phyloP scores from a whole-genome alignment of 2,329 filamentous ascomycete genomes.

The Aspergillus aculeatinus region DNA sequence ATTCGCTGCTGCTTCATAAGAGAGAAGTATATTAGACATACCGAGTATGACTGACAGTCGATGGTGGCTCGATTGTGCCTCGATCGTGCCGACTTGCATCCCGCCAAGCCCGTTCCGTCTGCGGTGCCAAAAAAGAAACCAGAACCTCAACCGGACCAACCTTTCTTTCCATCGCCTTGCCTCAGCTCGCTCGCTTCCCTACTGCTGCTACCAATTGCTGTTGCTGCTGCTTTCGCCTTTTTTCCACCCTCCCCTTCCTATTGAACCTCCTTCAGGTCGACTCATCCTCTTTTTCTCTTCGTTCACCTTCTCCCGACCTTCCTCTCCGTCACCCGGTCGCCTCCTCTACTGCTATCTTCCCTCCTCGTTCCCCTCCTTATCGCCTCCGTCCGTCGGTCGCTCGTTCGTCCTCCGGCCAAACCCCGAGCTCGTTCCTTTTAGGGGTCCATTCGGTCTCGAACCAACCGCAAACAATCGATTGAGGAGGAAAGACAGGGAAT shows the following conservation, averaged over 20 bases:
- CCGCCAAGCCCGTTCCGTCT: conserved; percentile 16
- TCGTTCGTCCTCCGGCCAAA: neutral
- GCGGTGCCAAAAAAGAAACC: conserved; percentile 4
- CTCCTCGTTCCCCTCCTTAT: conserved; percentile 1
- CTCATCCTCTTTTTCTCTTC: neutral
- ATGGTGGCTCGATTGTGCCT: neutral
- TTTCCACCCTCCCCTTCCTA: neutral
- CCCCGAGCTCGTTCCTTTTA: neutral
- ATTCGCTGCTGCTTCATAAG: neutral
- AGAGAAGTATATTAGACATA: neutral
- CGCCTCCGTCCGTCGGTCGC: conserved; percentile 8
- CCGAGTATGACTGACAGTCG: neutral
- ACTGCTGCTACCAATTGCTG: neutral
- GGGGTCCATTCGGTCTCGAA: conserved; percentile 1
- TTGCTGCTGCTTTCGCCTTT: conserved; percentile 1
- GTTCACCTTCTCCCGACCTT: neutral
- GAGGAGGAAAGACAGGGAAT: neutral
- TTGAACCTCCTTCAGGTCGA: neutral
- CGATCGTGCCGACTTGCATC: conserved; percentile 4
- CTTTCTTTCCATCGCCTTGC: neutral
- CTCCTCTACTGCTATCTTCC: neutral
- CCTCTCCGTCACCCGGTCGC: neutral
- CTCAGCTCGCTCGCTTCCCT: neutral
- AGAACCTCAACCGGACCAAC: neutral
- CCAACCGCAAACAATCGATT: neutral